Conservation (phyloP, 306 rosid genomes). For the cucumber (Cucumis sativus) region DNA sequence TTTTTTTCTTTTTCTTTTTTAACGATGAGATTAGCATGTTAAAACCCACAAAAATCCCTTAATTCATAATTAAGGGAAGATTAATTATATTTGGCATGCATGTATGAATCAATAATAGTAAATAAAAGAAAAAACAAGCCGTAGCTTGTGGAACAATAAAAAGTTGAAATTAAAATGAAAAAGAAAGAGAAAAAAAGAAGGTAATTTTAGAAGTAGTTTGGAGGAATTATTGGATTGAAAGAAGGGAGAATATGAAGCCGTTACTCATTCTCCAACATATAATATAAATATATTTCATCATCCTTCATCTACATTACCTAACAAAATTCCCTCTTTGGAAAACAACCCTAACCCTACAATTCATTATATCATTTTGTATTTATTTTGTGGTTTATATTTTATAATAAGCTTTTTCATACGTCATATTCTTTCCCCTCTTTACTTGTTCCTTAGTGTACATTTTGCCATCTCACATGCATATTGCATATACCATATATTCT, state of each 20-base stretch:
- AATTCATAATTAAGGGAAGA: too few relatives aligned
- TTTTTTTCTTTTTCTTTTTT: too few relatives aligned
- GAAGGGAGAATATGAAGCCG: slow-evolving; percentile 69
- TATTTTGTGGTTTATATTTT: slow-evolving; percentile 12
- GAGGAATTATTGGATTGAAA: slow-evolving; percentile 43
- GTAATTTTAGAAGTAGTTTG: background rate
- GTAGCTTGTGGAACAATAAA: slow-evolving; percentile 30
- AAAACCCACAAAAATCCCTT: background rate
- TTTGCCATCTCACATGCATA: slow-evolving; percentile 21
- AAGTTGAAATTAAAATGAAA: background rate
- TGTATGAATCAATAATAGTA: background rate
- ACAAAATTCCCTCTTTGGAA: slow-evolving; percentile 42
- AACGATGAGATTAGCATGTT: background rate
- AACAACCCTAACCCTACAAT: slow-evolving; percentile 49
- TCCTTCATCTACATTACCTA: slow-evolving; percentile 23
- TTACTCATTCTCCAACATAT: slow-evolving; percentile 95
- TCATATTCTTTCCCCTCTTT: slow-evolving; percentile 25
- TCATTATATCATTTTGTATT: slow-evolving; percentile 37
- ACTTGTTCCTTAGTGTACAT: slow-evolving; percentile 35
- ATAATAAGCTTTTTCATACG: slow-evolving; percentile 43
- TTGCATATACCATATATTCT: background rate
- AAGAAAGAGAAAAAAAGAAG: background rate
- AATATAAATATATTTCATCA: slow-evolving; percentile 14
- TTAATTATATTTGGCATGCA: background rate
- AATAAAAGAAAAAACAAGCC: background rate